phyloP scores from a whole-genome alignment of 2,329 filamentous ascomycete species.

The Colletotrichum phormii region DNA sequence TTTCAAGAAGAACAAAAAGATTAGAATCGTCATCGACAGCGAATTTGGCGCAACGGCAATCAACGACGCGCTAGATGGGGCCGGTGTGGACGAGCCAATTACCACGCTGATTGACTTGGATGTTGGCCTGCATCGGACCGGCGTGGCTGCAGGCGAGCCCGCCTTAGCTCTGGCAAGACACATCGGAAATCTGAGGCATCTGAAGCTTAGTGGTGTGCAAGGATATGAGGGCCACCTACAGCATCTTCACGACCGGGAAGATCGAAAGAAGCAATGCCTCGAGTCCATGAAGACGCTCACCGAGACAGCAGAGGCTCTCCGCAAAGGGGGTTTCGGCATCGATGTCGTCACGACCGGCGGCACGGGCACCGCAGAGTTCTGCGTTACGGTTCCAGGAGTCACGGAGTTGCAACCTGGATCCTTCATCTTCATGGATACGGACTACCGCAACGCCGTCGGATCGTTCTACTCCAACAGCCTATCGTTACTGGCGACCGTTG shows the following conservation, averaged over 20 bases:
- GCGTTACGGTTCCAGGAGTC: slow-evolving; percentile 59
- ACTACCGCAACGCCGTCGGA: slow-evolving; percentile 65
- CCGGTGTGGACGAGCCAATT: slow-evolving; percentile 52
- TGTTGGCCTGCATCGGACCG: slow-evolving; percentile 62
- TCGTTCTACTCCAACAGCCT: slow-evolving; percentile 60
- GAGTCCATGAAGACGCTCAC: slow-evolving; percentile 51
- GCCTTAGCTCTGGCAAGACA: slow-evolving; percentile 53
- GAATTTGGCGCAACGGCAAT: slow-evolving; percentile 57
- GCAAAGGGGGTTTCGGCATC: slow-evolving; percentile 55
- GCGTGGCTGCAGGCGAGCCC: slow-evolving; percentile 54
- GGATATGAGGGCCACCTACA: slow-evolving; percentile 66
- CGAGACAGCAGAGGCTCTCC: slow-evolving; percentile 54
- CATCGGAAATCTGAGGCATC: slow-evolving; percentile 48
- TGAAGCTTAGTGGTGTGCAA: slow-evolving; percentile 61
- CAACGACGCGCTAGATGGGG: slow-evolving; percentile 51
- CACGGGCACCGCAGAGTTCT: slow-evolving; percentile 65
- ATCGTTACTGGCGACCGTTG: slow-evolving; percentile 59
- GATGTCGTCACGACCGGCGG: slow-evolving; percentile 63
- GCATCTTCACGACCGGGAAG: slow-evolving; percentile 58
- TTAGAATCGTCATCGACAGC: slow-evolving; percentile 62
- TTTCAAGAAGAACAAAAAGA: slow-evolving; percentile 48
- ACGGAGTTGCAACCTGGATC: slow-evolving; percentile 66
- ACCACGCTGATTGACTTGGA: slow-evolving; percentile 59
- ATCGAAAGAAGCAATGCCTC: slow-evolving; percentile 55
- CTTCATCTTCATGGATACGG: slow-evolving; percentile 69